These are phyloP conservation scores for Quercus robur DNA, from an alignment of 306 rosid species.

Conservation along the genomic window DNA sequence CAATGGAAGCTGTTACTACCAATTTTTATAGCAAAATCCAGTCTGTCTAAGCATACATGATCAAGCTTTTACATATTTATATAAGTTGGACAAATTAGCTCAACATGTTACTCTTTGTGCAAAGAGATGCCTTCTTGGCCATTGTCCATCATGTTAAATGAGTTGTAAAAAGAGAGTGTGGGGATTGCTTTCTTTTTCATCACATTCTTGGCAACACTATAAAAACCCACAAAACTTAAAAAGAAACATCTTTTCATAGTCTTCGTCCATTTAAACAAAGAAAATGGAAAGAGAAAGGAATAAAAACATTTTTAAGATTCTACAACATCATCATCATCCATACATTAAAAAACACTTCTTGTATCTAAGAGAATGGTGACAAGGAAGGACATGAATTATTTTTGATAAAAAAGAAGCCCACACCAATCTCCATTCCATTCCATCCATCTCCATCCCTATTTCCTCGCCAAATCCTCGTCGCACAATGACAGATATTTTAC, in stretches of 20 bases:
- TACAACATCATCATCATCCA: not conserved
- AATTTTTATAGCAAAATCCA: not conserved
- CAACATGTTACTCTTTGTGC: slow-evolving; percentile 1
- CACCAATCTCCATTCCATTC: not conserved
- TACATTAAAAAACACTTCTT: not conserved
- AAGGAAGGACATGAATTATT: not conserved
- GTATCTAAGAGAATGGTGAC: not conserved
- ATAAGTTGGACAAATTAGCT: not conserved
- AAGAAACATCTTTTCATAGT: slow-evolving; percentile 28
- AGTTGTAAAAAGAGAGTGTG: not conserved
- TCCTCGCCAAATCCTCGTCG: not conserved
- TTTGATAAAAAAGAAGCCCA: not conserved
- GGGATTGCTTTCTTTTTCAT: slow-evolving; percentile 52
- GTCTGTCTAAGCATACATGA: not conserved
- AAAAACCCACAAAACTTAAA: slow-evolving; percentile 25
- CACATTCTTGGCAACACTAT: slow-evolving; percentile 43
- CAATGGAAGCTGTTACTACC: not conserved
- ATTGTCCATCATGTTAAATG: slow-evolving; percentile 3
- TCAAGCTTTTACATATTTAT: not conserved
- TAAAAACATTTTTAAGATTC: not conserved
- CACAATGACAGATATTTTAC: not conserved
- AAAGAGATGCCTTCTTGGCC: not conserved
- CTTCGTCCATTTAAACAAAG: slow-evolving; percentile 19
- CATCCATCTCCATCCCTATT: not conserved
- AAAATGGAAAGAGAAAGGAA: not conserved